Evolutionary conservation across 2,329 filamentous ascomycete genomes (phyloP), one percentile per base, ranked within the genome.

Genomic region (Podosphaera aphanis): DNA sequence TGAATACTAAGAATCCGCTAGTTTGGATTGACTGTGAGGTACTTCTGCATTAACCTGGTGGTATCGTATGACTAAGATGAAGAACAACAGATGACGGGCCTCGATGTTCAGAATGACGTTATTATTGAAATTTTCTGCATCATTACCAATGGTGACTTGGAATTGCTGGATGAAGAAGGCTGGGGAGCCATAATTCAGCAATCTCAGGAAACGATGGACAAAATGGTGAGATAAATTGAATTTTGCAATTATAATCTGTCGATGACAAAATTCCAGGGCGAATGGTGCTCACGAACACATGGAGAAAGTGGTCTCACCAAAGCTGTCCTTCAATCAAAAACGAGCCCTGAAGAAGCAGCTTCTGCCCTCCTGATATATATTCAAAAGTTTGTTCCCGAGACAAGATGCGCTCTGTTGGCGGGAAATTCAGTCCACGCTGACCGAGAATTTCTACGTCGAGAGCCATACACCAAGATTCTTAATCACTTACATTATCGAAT

Each of bases 381-480:
- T 54, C 70, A 77, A 54, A 69, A 66, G 49, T 69, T 77, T 57
- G 71, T 90, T 5, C 82, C 84, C 0, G 64, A 77, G 49, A 66
- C 68, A 7, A 68, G 75, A 42, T 71, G 63, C 29, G 88, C 75
- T 0, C 62, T 95, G 47, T 67, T 98, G 36, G 86, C 90, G 0
- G 90, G 90, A 2, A 98, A 93, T 63, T 90, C 79, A 47, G 83
- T 98, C 21, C 88, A 98, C 59, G 83, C 81, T 2, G 90, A 98
- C 62, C 75, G 76, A 55, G 74, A 74, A 1, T 98, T 98, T 59
- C 66, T 98, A 49, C 68, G 74, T 4, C 72, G 73, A 50, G 69
- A 68, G 47, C 85, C 86, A 0, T 98, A 88, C 62, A 71, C 68
- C 35, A 65, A 68, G 48, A 75, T 93, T 1, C 63, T 83, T 43